phyloP scores from a whole-genome alignment of 345 rosid genomes.

The Salix suchowensis region DNA sequence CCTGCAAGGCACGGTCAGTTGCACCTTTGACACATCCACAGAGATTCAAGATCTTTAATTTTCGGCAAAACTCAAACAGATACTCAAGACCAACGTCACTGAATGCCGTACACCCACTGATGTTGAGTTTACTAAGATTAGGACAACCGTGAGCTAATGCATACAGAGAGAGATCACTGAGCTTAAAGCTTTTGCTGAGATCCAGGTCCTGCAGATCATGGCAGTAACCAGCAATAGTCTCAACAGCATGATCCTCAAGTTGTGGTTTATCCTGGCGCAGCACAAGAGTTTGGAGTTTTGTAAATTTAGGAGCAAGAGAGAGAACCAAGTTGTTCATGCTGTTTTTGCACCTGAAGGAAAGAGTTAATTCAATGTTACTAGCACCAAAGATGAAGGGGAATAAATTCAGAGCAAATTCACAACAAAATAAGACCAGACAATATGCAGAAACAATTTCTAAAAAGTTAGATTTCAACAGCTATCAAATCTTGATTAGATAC shows the following conservation, averaged over 20 bases:
- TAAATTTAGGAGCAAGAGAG: conserved; percentile 73
- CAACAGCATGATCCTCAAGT: conserved; percentile 74
- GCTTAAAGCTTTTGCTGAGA: conserved; percentile 94
- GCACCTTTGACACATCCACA: conserved; percentile 91
- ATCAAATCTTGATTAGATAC: not conserved
- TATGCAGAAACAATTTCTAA: not conserved
- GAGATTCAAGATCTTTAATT: conserved; percentile 67
- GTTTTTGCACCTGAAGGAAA: conserved; percentile 60
- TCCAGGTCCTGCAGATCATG: conserved; percentile 83
- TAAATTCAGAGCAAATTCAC: not conserved
- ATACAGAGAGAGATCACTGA: conserved; percentile 59
- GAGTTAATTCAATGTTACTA: not conserved
- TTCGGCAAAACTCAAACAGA: conserved; percentile 51
- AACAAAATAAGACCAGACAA: not conserved
- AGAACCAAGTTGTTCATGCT: conserved; percentile 82
- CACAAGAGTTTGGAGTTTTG: conserved; percentile 58
- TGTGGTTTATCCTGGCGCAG: conserved; percentile 91
- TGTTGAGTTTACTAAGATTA: conserved; percentile 74
- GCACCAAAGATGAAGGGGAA: not conserved
- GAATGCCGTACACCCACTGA: conserved; percentile 83
- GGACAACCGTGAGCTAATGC: conserved; percentile 83
- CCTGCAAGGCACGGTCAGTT: conserved; percentile 80
- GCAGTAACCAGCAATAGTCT: conserved; percentile 72
- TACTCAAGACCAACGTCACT: conserved; percentile 57
- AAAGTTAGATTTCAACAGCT: not conserved